phyloP scores from a whole-genome alignment of 306 rosid species.

The Alnus glutinosa region DNA sequence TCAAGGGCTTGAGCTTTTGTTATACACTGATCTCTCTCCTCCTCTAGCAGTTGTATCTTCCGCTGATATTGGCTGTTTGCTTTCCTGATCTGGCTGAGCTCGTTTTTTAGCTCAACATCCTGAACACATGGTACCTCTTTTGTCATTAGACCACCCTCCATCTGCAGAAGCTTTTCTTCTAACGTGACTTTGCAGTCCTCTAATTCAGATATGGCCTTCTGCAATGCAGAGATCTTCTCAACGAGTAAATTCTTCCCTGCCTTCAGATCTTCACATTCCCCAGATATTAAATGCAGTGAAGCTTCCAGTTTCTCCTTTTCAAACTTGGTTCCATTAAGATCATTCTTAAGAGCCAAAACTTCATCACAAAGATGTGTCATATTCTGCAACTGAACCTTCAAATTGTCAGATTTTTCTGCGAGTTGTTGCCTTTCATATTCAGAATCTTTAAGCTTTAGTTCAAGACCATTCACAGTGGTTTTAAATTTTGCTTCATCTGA shows the following conservation, averaged over 20 bases:
- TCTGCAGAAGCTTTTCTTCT: conserved; percentile 55
- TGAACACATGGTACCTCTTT: conserved; percentile 36
- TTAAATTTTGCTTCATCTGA: conserved; percentile 45
- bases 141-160: conserved; percentile 46
- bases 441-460: conserved; percentile 46
- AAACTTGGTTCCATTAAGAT: conserved; percentile 35
- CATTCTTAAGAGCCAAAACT: conserved; percentile 43
- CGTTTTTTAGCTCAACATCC: conserved; percentile 41
- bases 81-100: conserved; percentile 36
- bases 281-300: conserved; percentile 39
- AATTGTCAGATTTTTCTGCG: conserved; percentile 39
- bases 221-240: conserved; percentile 34
- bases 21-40: conserved; percentile 41
- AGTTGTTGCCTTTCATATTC: conserved; percentile 46
- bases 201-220: conserved; percentile 38
- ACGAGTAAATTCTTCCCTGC: conserved; percentile 38
- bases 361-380: conserved; percentile 38
- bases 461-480: conserved; percentile 39
- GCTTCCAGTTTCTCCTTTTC: conserved; percentile 53
- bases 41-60: conserved; percentile 36
- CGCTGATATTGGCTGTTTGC: conserved; percentile 30
- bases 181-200: conserved; percentile 43
- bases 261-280: conserved; percentile 52
- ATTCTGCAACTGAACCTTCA: conserved; percentile 49
- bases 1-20: conserved; percentile 46